Conservation (phyloP, 1,139 yeast genomes). For the Taphrina betulina region DNA sequence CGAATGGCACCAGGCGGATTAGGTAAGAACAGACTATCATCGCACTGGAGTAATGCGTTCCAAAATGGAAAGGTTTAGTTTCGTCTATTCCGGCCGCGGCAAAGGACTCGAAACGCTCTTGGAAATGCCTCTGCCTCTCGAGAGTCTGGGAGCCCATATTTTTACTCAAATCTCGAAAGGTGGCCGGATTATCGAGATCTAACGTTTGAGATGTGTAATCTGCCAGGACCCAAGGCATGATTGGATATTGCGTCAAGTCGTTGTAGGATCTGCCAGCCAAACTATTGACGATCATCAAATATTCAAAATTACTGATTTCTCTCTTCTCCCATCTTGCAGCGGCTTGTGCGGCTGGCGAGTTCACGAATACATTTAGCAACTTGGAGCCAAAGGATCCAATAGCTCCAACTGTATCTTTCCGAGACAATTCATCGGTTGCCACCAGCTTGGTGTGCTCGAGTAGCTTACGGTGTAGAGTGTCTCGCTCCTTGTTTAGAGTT, state of each 20-base stretch:
- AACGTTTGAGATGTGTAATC: conserved; percentile 68
- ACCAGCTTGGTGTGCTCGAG: conserved; percentile 23
- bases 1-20: conserved; percentile 74
- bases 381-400: conserved; percentile 45
- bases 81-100: conserved; percentile 55
- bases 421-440: not conserved
- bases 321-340: conserved; percentile 70
- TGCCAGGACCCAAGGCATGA: conserved; percentile 85
- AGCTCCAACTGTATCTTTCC: conserved; percentile 37
- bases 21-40: conserved; percentile 82
- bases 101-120: conserved; percentile 68
- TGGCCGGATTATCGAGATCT: conserved; percentile 59
- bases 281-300: conserved; percentile 72
- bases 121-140: conserved; percentile 59
- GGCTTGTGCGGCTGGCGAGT: conserved; percentile 39
- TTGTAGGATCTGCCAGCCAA: conserved; percentile 84
- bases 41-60: conserved; percentile 88
- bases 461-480: conserved; percentile 54
- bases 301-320: conserved; percentile 74
- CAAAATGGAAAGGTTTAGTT: conserved; percentile 79
- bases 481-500: conserved; percentile 56
- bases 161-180: conserved; percentile 71
- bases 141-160: conserved; percentile 86
- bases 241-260: conserved; percentile 84
- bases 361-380: conserved; percentile 48